A percentile compares a stretch with the other conserved stretches of the same genome.
phyloP scores from a whole-genome alignment of 805 yeast species.

The Candida tammaniensis region DNA sequence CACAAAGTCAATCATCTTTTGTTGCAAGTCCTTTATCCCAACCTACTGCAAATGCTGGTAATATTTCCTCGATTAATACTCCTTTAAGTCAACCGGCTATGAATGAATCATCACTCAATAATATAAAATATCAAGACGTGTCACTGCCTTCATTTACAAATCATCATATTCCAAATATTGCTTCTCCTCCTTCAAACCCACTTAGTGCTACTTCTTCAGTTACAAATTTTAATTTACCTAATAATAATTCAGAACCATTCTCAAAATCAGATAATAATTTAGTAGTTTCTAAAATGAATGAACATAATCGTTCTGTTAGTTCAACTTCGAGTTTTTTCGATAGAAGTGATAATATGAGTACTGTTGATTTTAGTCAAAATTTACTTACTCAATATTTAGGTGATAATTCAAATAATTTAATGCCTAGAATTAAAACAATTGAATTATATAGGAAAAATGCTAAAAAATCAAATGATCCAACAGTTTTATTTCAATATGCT shows the following conservation, averaged over 20 bases:
- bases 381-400: constrained; percentile 53
- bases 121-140: too few relatives aligned
- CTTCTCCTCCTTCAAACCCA: constrained; percentile 28
- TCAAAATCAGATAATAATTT: constrained; percentile 30
- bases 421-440: constrained; percentile 79
- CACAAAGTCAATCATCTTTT: too few relatives aligned
- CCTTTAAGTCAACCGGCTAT: too few relatives aligned
- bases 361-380: constrained; percentile 53
- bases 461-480: constrained; percentile 79
- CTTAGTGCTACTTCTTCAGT: constrained; percentile 34
- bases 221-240: constrained; percentile 28
- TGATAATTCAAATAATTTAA: constrained; percentile 45
- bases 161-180: constrained; percentile 4
- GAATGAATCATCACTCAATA: too few relatives aligned
- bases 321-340: constrained; percentile 37
- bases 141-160: constrained; percentile 1
- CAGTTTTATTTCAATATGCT: constrained; percentile 85
- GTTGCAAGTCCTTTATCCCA: too few relatives aligned
- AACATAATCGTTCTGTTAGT: constrained; percentile 35
- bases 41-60: too few relatives aligned
- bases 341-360: constrained; percentile 26
- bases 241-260: constrained; percentile 1
- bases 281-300: constrained; percentile 13
- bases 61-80: too few relatives aligned
- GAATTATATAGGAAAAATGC: constrained; percentile 87